Conservation (phyloP, 176 grass and related monocot species). For the Triticum urartu region DNA sequence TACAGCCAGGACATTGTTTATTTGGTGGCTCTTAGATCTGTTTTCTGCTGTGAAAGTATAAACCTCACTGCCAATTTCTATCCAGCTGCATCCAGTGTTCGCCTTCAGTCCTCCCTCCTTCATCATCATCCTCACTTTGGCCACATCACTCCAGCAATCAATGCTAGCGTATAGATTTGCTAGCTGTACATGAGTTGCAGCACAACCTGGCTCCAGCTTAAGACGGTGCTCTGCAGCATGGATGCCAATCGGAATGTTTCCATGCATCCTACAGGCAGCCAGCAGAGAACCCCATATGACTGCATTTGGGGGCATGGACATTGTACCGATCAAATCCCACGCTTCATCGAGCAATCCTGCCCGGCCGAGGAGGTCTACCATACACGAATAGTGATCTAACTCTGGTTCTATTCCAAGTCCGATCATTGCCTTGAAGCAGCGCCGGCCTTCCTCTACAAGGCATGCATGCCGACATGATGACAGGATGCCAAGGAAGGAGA, state of each 20-base stretch:
- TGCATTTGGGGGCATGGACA: slow-evolving; percentile 41
- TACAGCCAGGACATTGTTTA: slow-evolving; percentile 25
- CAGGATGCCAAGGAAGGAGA: slow-evolving; percentile 47
- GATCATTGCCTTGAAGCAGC: slow-evolving; percentile 32
- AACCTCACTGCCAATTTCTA: slow-evolving; percentile 50
- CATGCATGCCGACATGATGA: slow-evolving; percentile 48
- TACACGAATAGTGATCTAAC: slow-evolving; percentile 65
- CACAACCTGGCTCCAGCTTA: slow-evolving; percentile 54
- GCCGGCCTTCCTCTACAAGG: slow-evolving; percentile 25
- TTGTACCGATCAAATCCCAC: slow-evolving; percentile 37
- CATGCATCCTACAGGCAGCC: slow-evolving; percentile 45
- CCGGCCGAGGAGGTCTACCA: slow-evolving; percentile 62
- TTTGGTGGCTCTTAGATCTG: slow-evolving; percentile 38
- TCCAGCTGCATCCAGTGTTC: slow-evolving; percentile 55
- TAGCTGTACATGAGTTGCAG: slow-evolving; percentile 50
- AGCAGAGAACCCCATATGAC: slow-evolving; percentile 61
- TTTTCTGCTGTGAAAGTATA: slow-evolving; percentile 48
- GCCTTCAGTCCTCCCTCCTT: slow-evolving; percentile 43
- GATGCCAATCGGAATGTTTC: slow-evolving; percentile 32
- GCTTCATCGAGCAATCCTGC: slow-evolving; percentile 58
- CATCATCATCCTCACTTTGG: slow-evolving; percentile 53
- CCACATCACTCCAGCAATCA: slow-evolving; percentile 45
- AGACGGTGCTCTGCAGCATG: slow-evolving; percentile 47
- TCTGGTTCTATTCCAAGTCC: slow-evolving; percentile 42
- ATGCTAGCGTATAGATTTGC: slow-evolving; percentile 53